These are phyloP conservation scores for Salix arbutifolia DNA, from an alignment of 345 rosid genomes.

Conservation along the genomic window DNA sequence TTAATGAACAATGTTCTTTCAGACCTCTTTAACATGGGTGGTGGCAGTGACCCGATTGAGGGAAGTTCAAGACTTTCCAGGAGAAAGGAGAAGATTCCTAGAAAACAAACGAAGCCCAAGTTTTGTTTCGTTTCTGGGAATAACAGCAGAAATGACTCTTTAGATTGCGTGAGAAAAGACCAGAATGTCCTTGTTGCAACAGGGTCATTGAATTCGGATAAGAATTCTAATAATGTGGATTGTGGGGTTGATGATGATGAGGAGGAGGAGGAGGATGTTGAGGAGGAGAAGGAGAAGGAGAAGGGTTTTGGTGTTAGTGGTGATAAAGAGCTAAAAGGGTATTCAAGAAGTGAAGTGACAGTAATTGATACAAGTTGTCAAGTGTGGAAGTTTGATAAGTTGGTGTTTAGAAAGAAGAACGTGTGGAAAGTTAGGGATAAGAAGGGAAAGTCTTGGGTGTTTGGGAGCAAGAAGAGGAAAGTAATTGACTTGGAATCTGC, in stretches of 20 bases:
- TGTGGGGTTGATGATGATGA: conserved; percentile 14
- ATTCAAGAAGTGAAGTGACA: conserved; percentile 88
- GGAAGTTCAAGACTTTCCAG: conserved; percentile 16
- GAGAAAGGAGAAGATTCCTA: conserved; percentile 37
- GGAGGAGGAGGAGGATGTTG: conserved; percentile 28
- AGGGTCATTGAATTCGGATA: conserved; percentile 30
- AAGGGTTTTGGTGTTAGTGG: conserved; percentile 10
- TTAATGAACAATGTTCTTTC: conserved; percentile 66
- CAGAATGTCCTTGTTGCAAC: conserved; percentile 26
- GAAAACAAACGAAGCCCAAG: conserved; percentile 85
- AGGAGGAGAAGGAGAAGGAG: conserved; percentile 30
- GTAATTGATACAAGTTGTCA: conserved; percentile 81
- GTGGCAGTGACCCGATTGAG: neutral
- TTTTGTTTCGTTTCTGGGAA: conserved; percentile 38
- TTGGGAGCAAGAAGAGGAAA: conserved; percentile 62
- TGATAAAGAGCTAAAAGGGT: conserved; percentile 62
- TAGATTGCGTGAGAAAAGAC: conserved; percentile 20
- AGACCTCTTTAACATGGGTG: conserved; percentile 71
- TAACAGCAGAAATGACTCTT: neutral
- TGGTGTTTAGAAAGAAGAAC: conserved; percentile 65
- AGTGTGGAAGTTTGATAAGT: conserved; percentile 83
- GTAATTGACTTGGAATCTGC: conserved; percentile 29
- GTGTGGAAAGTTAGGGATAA: conserved; percentile 85
- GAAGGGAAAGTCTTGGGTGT: conserved; percentile 54
- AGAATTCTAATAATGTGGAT: conserved; percentile 18